phyloP scores from a whole-genome alignment of 345 rosid genomes.

The Stellera chamaejasme region DNA sequence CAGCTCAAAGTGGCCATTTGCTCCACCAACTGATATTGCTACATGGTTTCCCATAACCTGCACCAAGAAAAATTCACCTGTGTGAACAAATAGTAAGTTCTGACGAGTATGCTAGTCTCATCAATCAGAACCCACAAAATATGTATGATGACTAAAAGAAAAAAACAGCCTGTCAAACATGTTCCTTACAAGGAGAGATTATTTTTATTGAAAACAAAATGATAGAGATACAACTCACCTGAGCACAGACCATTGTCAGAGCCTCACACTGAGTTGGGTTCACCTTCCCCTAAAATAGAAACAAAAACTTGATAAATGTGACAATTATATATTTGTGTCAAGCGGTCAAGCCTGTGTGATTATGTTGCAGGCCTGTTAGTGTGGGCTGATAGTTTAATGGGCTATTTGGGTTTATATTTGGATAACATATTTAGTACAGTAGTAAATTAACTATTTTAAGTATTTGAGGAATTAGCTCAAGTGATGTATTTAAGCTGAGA shows the following conservation, averaged over 20 bases:
- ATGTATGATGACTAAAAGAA: not conserved
- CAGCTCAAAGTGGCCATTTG: conserved; percentile 92
- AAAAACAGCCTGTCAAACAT: conserved; percentile 4
- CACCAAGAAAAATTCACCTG: conserved; percentile 8
- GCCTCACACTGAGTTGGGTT: conserved; percentile 99
- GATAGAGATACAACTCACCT: conserved; percentile 37
- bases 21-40: conserved; percentile 83
- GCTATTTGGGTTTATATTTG: too few relatives aligned
- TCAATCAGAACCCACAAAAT: not conserved
- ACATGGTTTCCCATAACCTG: conserved; percentile 97
- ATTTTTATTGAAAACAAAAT: conserved; percentile 12
- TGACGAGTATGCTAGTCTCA: not conserved
- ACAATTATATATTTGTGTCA: not conserved
- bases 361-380: too few relatives aligned
- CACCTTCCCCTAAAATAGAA: conserved; percentile 77
- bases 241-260: conserved; percentile 96
- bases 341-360: not conserved
- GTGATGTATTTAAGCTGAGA: too few relatives aligned
- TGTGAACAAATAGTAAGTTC: not conserved
- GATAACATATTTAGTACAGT: too few relatives aligned
- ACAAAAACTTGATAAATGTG: conserved; percentile 11
- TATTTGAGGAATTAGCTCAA: too few relatives aligned
- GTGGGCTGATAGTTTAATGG: too few relatives aligned
- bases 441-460: too few relatives aligned
- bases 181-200: conserved; percentile 1